Evolutionary conservation across 768 basidiomycete species (phyloP).

Genomic region (Grammothele lineata): DNA sequence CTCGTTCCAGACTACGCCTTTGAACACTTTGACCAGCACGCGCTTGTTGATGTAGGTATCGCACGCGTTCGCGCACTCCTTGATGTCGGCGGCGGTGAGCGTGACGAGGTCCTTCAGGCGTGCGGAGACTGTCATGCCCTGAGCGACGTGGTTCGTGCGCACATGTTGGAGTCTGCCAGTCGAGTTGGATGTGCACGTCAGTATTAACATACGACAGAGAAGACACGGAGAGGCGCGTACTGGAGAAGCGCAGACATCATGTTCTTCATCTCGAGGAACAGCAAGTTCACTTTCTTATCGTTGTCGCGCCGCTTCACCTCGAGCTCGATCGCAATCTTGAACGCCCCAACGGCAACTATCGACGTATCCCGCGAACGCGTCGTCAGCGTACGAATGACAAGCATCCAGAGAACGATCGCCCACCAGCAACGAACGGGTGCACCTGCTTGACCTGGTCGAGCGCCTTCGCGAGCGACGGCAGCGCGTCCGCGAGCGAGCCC

Average conservation of each 20-base stretch:
- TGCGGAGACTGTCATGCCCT: conserved; percentile 29
- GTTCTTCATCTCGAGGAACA: conserved; percentile 49
- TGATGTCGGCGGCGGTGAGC: conserved; percentile 37
- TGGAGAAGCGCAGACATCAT: conserved; percentile 44
- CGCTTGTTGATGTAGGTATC: conserved; percentile 43
- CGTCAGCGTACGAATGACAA: not conserved
- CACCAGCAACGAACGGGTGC: not conserved
- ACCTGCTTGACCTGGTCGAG: no score
- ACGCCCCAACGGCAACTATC: conserved; percentile 47
- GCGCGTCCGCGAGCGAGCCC: no score
- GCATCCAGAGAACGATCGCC: not conserved
- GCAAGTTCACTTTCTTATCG: conserved; percentile 41
- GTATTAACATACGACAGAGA: not conserved
- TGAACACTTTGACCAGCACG: conserved; percentile 33
- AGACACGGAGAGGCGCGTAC: conserved; percentile 23
- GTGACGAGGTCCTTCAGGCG: conserved; percentile 28
- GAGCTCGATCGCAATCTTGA: conserved; percentile 44
- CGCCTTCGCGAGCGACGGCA: no score
- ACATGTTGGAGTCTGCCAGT: not conserved
- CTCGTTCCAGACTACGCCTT: conserved; percentile 32
- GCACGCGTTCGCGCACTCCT: conserved; percentile 39
- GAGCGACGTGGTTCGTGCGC: conserved; percentile 15
- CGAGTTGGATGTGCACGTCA: not conserved
- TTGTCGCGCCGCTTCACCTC: conserved; percentile 48
- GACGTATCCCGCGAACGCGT: no score